Evolutionary conservation across 2,329 filamentous ascomycete species (phyloP), one percentile per base, ranked within the genome.

Genomic region (Xylaria sp.): DNA sequence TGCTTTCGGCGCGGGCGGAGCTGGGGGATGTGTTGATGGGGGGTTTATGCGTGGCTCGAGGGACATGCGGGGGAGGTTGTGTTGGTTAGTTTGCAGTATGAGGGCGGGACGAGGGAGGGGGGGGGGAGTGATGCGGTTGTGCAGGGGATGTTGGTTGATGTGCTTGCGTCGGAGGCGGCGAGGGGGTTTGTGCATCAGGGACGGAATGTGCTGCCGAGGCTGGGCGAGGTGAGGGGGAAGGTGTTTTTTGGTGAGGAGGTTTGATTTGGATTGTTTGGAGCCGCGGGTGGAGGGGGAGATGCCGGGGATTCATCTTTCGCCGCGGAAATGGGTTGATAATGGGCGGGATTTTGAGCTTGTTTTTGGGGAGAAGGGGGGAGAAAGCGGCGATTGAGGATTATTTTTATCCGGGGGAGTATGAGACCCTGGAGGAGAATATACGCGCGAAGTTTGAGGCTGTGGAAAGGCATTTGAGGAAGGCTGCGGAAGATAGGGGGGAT

Each of bases 311-410:
- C 76, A 80, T 57, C 76, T 81, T 64, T 72, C 74, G 0, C 78
- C 78, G 0, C 57, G 47, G 2, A 64, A 71, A 2, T 81, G 79
- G 79, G 72, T 70, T 0, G 78, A 77, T 59, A 78, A 82, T 55
- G 65, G 68, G 5, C 63, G 66, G 0, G 71, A 73, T 47, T 78
- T 80, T 44, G 67, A 64, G 6, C 63, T 82, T 0, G 67, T 73
- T 1, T 81, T 79, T 60, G 78, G 80, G 57, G 65, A 65, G 8
- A 65, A 65, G 5, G 72, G 72, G 74, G 46, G 62, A 66, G 30
- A 77, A 73, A 0, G 79, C 78, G 4, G 78, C 77, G 55, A 77
- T 82, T 52, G 78, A 81, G 60, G 80, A 82, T 63, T 79, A 77
- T 63, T 82, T 80, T 61, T 69, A 78, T 54, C 74, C 76, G 0